Percentiles rank a stretch among this genome's conserved stretches.
phyloP scores from a whole-genome alignment of 1,284 basidiomycete genomes.

The Inonotus hispidus region DNA sequence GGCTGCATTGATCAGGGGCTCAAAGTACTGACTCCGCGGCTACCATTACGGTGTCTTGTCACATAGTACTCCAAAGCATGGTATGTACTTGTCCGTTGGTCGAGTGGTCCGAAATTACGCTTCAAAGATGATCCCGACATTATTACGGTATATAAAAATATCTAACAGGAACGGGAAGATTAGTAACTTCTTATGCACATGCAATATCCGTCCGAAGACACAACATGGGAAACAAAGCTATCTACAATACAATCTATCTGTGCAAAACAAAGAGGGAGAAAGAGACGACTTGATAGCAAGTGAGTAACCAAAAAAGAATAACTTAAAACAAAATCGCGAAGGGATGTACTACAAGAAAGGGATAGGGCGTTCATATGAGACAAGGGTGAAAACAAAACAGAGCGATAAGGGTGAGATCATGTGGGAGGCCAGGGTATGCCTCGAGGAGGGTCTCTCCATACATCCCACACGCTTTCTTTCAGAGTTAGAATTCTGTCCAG shows the following conservation, averaged over 20 bases:
- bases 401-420: conserved; percentile 7
- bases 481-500: conserved; percentile 4
- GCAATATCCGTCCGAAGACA: conserved; percentile 4
- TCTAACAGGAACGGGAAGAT: not conserved
- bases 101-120: not conserved
- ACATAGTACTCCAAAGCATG: not conserved
- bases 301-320: not conserved
- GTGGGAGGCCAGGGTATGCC: conserved; percentile 15
- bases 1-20: not conserved
- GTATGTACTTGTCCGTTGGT: not conserved
- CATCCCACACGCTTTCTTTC: conserved; percentile 12
- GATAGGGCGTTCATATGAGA: not conserved
- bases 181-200: not conserved
- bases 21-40: not conserved
- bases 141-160: not conserved
- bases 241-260: not conserved
- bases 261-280: not conserved
- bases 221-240: conserved; percentile 9
- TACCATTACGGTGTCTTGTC: not conserved
- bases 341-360: not conserved
- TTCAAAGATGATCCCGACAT: not conserved
- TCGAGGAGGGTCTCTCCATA: conserved; percentile 16
- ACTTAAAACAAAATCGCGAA: not conserved
- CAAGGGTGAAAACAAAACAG: not conserved
- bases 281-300: not conserved